Percentiles rank a stretch among this genome's conserved stretches.
Conservation (phyloP, 352 stramenopile genomes). For the Aphanomyces cochlioides region DNA sequence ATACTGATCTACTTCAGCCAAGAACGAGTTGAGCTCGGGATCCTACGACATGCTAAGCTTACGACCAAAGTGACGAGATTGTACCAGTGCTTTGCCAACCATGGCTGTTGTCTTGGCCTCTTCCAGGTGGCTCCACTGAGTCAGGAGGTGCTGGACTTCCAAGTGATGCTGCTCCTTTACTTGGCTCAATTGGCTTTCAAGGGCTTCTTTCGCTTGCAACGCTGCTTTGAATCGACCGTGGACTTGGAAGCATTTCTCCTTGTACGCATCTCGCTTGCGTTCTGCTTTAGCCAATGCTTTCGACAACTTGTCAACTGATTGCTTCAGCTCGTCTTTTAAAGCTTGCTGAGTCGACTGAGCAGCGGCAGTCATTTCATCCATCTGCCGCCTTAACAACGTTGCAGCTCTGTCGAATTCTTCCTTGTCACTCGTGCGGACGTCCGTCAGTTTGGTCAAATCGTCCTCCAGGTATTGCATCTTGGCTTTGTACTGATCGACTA, state of each 20-base stretch:
- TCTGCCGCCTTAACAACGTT: background rate
- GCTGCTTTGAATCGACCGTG: slow-evolving; percentile 68
- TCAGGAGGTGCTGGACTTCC: slow-evolving; percentile 63
- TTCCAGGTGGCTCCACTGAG: slow-evolving; percentile 57
- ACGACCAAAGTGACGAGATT: too few relatives aligned
- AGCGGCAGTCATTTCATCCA: slow-evolving; percentile 17
- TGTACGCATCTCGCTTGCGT: slow-evolving; percentile 81
- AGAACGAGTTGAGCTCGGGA: slow-evolving; percentile 16
- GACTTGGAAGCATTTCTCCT: slow-evolving; percentile 73
- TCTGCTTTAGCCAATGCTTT: slow-evolving; percentile 59
- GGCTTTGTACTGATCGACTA: slow-evolving; percentile 58
- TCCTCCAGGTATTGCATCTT: slow-evolving; percentile 77
- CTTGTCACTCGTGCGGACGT: slow-evolving; percentile 67
- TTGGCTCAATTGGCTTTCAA: slow-evolving; percentile 48
- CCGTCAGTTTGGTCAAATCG: slow-evolving; percentile 45
- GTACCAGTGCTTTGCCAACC: slow-evolving; percentile 9
- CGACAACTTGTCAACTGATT: slow-evolving; percentile 53
- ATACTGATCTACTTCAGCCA: slow-evolving; percentile 26
- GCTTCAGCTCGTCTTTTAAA: slow-evolving; percentile 54
- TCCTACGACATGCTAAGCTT: slow-evolving; percentile 1
- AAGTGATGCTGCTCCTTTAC: slow-evolving; percentile 52
- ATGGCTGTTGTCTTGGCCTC: slow-evolving; percentile 56
- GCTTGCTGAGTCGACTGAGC: slow-evolving; percentile 5
- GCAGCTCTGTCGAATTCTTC: slow-evolving; percentile 35
- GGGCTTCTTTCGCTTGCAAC: slow-evolving; percentile 40